These are phyloP conservation scores for Ascochyta clinopodiicola DNA, from an alignment of 2,329 filamentous ascomycete species.

Conservation along the genomic window DNA sequence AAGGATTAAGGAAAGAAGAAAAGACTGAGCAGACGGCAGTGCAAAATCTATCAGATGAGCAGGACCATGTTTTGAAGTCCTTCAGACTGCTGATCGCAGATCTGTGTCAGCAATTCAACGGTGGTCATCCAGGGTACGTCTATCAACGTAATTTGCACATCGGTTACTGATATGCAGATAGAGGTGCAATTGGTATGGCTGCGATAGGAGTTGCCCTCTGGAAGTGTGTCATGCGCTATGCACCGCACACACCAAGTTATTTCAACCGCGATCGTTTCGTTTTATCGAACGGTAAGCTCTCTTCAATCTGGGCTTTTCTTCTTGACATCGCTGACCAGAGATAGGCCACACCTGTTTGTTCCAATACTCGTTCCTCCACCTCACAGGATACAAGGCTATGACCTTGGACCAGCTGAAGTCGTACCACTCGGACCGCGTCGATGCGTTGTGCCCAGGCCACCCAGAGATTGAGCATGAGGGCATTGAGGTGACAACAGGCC, in stretches of 20 bases:
- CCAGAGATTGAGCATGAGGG: slow-evolving; percentile 65
- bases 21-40: slow-evolving; percentile 26
- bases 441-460: slow-evolving; percentile 62
- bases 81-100: slow-evolving; percentile 71
- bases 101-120: slow-evolving; percentile 72
- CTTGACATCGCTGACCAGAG: background rate
- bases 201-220: slow-evolving; percentile 67
- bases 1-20: slow-evolving; percentile 33
- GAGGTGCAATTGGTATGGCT: slow-evolving; percentile 67
- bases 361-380: slow-evolving; percentile 61
- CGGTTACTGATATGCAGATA: slow-evolving; percentile 25
- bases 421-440: slow-evolving; percentile 58
- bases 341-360: slow-evolving; percentile 61
- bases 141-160: background rate
- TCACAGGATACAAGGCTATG: slow-evolving; percentile 62
- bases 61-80: slow-evolving; percentile 63
- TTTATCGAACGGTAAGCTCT: slow-evolving; percentile 61
- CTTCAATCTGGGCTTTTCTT: too few relatives aligned
- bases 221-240: slow-evolving; percentile 68
- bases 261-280: slow-evolving; percentile 70
- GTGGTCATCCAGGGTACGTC: slow-evolving; percentile 70
- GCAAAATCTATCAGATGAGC: slow-evolving; percentile 35
- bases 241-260: slow-evolving; percentile 60
- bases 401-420: slow-evolving; percentile 64
- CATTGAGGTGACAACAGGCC: slow-evolving; percentile 66